Percentiles rank a stretch among this genome's conserved stretches.
phyloP scores from a whole-genome alignment of 2,329 filamentous ascomycete genomes.

The Fusarium bactridioides region DNA sequence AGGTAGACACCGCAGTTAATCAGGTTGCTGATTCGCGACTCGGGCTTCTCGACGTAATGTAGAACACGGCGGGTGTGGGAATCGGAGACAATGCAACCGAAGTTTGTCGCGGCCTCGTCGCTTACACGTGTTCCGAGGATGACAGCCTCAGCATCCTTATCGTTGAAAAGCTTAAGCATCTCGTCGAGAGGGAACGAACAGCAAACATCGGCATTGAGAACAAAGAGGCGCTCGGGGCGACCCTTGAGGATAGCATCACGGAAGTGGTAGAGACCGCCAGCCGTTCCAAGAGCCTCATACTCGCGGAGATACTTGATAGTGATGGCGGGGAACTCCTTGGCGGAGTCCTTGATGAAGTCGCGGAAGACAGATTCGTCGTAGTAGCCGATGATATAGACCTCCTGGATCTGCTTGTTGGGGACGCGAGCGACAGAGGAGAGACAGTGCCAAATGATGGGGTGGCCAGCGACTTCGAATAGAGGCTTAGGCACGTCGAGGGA shows the following conservation, averaged over 20 bases:
- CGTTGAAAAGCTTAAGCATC: constrained; percentile 93
- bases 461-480: constrained; percentile 96
- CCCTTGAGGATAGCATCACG: constrained; percentile 98
- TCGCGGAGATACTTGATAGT: constrained; percentile 93
- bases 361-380: constrained; percentile 97
- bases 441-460: constrained; percentile 98
- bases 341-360: constrained; percentile 95
- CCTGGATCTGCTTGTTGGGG: constrained; percentile 79
- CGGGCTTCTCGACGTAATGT: constrained; percentile 99
- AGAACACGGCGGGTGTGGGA: constrained; percentile 92
- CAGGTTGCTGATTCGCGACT: constrained; percentile 95
- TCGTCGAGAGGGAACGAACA: constrained; percentile 96
- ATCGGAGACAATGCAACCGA: constrained; percentile 97
- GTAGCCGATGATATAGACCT: constrained; percentile 98
- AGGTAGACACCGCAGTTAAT: constrained; percentile 99
- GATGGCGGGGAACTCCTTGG: constrained; percentile 84
- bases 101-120: constrained; percentile 92
- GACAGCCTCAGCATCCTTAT: constrained; percentile 95
- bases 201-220: constrained; percentile 98
- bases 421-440: constrained; percentile 91
- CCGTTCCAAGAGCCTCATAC: constrained; percentile 95
- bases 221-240: constrained; percentile 92
- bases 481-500: constrained; percentile 98
- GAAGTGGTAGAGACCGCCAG: constrained; percentile 98
- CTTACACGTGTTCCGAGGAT: constrained; percentile 92